A percentile compares a stretch with the other conserved stretches of the same genome.
Evolutionary conservation across 2,329 filamentous ascomycete genomes (phyloP).

Genomic region (Aspergillus pseudotamarii): DNA sequence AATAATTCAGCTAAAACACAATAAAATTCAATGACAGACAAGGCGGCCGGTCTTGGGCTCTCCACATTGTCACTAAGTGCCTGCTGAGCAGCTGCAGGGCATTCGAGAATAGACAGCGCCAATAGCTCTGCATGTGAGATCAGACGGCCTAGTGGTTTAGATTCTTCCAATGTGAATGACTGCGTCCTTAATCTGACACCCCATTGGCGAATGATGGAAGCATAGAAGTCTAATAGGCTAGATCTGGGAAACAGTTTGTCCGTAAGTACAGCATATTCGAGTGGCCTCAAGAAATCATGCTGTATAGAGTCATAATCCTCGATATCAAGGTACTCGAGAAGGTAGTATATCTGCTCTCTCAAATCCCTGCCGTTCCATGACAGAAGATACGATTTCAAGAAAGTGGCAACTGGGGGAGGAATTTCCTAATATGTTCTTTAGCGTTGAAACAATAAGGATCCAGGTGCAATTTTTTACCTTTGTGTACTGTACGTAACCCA

Average conservation of each 20-base stretch:
- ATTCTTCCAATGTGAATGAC: constrained; percentile 30
- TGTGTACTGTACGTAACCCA: constrained; percentile 39
- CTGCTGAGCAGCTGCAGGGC: constrained; percentile 40
- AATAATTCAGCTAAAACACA: constrained; percentile 64
- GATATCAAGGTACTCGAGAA: constrained; percentile 38
- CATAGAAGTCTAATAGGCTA: constrained; percentile 69
- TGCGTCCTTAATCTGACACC: constrained; percentile 37
- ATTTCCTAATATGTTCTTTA: constrained; percentile 32
- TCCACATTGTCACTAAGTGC: constrained; percentile 8
- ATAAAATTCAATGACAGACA: constrained; percentile 68
- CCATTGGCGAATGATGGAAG: constrained; percentile 63
- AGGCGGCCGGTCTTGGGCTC: constrained; percentile 41
- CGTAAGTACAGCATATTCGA: constrained; percentile 46
- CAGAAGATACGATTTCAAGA: constrained; percentile 55
- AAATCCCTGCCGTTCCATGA: constrained; percentile 66
- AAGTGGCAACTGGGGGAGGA: constrained; percentile 34
- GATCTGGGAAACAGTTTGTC: constrained; percentile 54
- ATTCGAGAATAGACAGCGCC: constrained; percentile 62
- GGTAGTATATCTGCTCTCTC: constrained; percentile 43
- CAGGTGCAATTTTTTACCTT: constrained; percentile 33
- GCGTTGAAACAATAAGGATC: background rate
- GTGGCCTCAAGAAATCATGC: constrained; percentile 37
- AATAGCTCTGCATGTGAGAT: constrained; percentile 57
- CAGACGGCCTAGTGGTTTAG: constrained; percentile 43
- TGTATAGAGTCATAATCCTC: constrained; percentile 38